Percentiles rank a stretch among this genome's conserved stretches.
Conservation (phyloP, 768 basidiomycete species). For the Hysterangium stoloniferum region DNA sequence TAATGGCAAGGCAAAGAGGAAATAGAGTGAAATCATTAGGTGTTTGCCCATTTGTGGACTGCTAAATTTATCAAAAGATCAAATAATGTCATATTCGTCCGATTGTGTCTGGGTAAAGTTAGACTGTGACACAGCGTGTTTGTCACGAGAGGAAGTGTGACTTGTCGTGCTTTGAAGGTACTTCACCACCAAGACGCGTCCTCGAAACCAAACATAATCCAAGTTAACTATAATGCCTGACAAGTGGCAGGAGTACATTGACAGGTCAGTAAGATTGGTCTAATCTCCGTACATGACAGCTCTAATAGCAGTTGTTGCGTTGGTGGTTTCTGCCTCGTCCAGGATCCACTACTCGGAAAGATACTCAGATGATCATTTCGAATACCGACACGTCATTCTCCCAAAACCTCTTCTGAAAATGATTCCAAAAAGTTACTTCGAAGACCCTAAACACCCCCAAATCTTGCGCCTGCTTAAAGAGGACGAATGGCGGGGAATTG, state of each 20-base stretch:
- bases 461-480: slow-evolving; percentile 78
- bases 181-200: too few species aligned
- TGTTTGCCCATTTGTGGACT: too few species aligned
- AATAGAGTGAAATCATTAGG: too few species aligned
- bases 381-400: slow-evolving; percentile 96
- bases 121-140: too few species aligned
- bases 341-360: slow-evolving; percentile 90
- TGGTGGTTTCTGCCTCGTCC: slow-evolving; percentile 5
- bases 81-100: too few species aligned
- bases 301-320: not conserved
- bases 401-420: slow-evolving; percentile 92
- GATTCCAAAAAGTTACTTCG: slow-evolving; percentile 79
- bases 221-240: too few species aligned
- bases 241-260: slow-evolving; percentile 69
- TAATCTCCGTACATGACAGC: not conserved
- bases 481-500: slow-evolving; percentile 92
- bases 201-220: too few species aligned
- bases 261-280: slow-evolving; percentile 59
- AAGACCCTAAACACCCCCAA: slow-evolving; percentile 42
- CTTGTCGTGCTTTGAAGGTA: too few species aligned
- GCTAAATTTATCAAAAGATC: too few species aligned
- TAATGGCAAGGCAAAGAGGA: slow-evolving; percentile 6
- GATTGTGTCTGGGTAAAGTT: too few species aligned
- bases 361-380: slow-evolving; percentile 86
- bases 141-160: too few species aligned